Percentiles rank a stretch among this genome's conserved stretches.
Conservation (phyloP, 805 yeast species). For the Lipomyces yamadae region DNA sequence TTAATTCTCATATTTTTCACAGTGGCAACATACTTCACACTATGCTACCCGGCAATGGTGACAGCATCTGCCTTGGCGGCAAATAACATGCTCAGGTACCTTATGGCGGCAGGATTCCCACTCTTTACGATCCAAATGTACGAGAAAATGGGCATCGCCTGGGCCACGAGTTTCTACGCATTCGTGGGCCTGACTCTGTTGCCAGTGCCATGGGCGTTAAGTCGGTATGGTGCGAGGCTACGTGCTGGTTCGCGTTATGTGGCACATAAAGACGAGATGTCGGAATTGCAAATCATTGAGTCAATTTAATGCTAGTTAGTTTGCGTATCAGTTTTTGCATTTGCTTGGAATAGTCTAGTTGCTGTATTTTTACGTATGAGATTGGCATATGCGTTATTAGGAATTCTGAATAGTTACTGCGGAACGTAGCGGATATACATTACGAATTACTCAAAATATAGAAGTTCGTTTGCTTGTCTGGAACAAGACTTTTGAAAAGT, state of each 20-base stretch:
- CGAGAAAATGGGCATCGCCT: conserved; percentile 66
- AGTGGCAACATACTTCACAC: conserved; percentile 67
- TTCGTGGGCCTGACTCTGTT: conserved; percentile 59
- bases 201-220: conserved; percentile 70
- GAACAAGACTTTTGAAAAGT: no score
- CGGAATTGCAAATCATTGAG: not conserved
- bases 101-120: conserved; percentile 80
- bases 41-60: conserved; percentile 72
- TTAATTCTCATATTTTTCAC: conserved; percentile 73
- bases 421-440: no score
- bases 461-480: no score
- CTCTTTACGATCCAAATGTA: conserved; percentile 87
- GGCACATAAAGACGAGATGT: not conserved
- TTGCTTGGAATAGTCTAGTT: not conserved
- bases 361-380: no score
- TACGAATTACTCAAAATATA: no score
- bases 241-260: conserved; percentile 46
- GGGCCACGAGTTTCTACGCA: conserved; percentile 78
- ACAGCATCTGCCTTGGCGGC: conserved; percentile 92
- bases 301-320: not conserved
- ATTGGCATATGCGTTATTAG: no score
- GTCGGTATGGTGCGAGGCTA: conserved; percentile 60
- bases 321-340: not conserved
- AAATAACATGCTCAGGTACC: conserved; percentile 76
- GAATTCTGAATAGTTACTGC: no score